Evolutionary conservation across 257 asterid genomes (phyloP).

Genomic region (Nicotiana obtusifolia): DNA sequence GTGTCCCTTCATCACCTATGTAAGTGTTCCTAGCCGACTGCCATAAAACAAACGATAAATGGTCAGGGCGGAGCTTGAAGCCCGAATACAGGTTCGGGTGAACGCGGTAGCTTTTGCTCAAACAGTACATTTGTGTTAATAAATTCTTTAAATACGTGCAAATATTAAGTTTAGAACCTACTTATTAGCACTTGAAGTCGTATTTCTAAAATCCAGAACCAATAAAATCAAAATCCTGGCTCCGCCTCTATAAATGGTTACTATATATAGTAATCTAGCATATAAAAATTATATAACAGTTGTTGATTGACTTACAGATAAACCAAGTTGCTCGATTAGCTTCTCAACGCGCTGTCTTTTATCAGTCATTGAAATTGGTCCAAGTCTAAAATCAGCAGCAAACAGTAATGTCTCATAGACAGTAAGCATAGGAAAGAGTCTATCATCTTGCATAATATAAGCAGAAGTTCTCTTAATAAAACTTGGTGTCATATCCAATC

Average conservation of each 20-base stretch:
- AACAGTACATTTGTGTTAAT: too few relatives aligned
- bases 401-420: conserved; percentile 75
- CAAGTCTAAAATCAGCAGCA: conserved; percentile 67
- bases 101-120: too few relatives aligned
- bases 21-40: conserved; percentile 67
- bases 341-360: conserved; percentile 47
- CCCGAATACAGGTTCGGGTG: too few relatives aligned
- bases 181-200: too few relatives aligned
- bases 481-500: conserved; percentile 31
- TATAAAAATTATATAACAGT: too few relatives aligned
- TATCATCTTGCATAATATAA: conserved; percentile 44
- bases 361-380: conserved; percentile 38
- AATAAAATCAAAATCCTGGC: too few relatives aligned
- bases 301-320: conserved; percentile 31
- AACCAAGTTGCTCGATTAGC: conserved; percentile 68
- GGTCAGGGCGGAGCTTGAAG: too few relatives aligned
- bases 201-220: too few relatives aligned
- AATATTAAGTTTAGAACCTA: too few relatives aligned
- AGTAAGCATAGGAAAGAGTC: conserved; percentile 68
- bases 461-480: conserved; percentile 30
- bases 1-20: conserved; percentile 77
- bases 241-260: too few relatives aligned
- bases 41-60: background rate
- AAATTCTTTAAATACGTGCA: too few relatives aligned
- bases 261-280: too few relatives aligned